Base-by-base conservation (phyloP, 2,329 filamentous ascomycete genomes). In the Verticillium klebahnii region DNA sequence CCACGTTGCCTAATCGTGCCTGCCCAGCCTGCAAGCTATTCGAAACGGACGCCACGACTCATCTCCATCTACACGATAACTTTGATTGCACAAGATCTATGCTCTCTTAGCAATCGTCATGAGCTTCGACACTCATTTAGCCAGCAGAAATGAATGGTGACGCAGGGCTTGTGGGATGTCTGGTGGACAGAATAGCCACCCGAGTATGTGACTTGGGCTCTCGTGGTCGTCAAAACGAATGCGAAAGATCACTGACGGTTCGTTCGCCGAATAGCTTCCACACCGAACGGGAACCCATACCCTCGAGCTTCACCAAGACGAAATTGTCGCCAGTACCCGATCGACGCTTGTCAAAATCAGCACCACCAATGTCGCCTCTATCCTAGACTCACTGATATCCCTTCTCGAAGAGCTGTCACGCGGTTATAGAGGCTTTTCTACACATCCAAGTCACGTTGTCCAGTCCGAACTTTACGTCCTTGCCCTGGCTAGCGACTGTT, bases 381-480 rank as follows among this genome's bases (percentile, higher is more conserved):
- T 89, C 39, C 77, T 88, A 65, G 82, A 87, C 57, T 76, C 84
- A 15, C 77, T 89, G 25, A 71, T 89, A 23, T 75, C 78, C 45
- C 74, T 88, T 6, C 78, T 89, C 56, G 85, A 88, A 70, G 84
- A 87, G 40, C 77, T 89, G 45, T 75, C 78, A 32, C 81, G 81
- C 58, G 82, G 84, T 3, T 85, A 85, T 69, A 80, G 80, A 64
- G 73, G 69, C 57, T 75, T 84, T 60, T 73, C 79, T 56, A 74
- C 77, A 25, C 85, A 87, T 67, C 85, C 86, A 2, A 75, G 79
- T 40, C 84, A 88, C 69, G 79, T 90, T 59, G 75, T 89, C 36
- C 79, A 85, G 56, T 89, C 88, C 19, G 87, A 90, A 71, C 76
- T 87, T 57, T 89, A 87, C 67, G 76, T 89, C n/a, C 73, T 89